These are phyloP conservation scores for Fusarium buharicum DNA, from an alignment of 2,329 filamentous ascomycete genomes.

Conservation along the genomic window DNA sequence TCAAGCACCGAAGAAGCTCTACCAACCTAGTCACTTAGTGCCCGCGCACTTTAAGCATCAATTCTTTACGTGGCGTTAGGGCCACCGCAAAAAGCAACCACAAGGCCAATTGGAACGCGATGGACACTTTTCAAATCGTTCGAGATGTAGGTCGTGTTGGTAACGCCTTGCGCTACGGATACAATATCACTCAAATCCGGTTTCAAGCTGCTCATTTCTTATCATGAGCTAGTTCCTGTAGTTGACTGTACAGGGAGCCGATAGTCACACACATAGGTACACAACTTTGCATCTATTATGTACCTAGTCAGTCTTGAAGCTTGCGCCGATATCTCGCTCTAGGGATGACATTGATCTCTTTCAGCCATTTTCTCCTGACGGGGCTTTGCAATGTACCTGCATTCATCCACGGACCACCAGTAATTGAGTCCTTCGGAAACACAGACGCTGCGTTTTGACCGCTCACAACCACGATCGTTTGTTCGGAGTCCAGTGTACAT, in stretches of 20 bases:
- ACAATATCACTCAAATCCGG: conserved; percentile 5
- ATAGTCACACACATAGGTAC: conserved; percentile 1
- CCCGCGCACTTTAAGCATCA: conserved; percentile 3
- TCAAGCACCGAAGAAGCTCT: conserved; percentile 18
- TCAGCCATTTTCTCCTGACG: conserved; percentile 8
- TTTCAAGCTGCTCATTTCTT: conserved; percentile 13
- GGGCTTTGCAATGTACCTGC: conserved; percentile 6
- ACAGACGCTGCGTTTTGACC: background rate
- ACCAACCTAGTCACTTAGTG: conserved; percentile 28
- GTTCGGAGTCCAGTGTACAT: background rate
- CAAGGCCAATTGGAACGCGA: conserved; percentile 26
- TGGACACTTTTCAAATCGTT: conserved; percentile 19
- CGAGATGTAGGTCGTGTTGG: conserved; percentile 13
- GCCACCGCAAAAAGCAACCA: conserved; percentile 44
- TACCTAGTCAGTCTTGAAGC: background rate
- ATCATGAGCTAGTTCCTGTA: conserved; percentile 3
- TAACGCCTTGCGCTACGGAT: background rate
- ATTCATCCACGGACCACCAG: background rate
- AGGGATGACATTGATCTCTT: conserved; percentile 9
- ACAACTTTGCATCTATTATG: background rate
- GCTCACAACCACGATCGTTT: background rate
- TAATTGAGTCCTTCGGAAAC: background rate
- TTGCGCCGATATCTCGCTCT: background rate
- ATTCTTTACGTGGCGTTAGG: conserved; percentile 41
- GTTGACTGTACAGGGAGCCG: conserved; percentile 1